These are phyloP conservation scores for Chlorella sorokiniana DNA, from an alignment of 139 green algal genomes.

Conservation along the genomic window DNA sequence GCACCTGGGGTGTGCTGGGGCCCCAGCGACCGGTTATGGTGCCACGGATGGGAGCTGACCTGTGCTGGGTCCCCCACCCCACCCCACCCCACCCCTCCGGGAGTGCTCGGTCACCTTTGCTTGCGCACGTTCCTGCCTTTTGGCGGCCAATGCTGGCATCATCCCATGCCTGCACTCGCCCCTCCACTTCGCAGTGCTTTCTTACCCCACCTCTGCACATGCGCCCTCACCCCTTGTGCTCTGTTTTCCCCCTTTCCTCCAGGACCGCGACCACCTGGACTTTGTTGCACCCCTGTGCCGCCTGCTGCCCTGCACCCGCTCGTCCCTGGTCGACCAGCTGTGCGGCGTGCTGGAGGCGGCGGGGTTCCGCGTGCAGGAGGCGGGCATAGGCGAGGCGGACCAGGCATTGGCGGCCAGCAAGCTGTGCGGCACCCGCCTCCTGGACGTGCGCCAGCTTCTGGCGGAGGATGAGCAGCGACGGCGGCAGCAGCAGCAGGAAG, in stretches of 20 bases:
- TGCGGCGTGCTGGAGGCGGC: slow-evolving; percentile 18
- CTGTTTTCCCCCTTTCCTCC: background rate
- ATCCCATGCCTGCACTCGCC: too few species aligned
- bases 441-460: slow-evolving; percentile 29
- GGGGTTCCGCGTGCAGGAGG: slow-evolving; percentile 47
- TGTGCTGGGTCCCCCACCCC: too few species aligned
- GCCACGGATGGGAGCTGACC: background rate
- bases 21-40: background rate
- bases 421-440: slow-evolving; percentile 44
- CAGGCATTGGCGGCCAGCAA: slow-evolving; percentile 39
- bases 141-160: too few species aligned
- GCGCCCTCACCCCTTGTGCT: background rate
- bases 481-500: background rate
- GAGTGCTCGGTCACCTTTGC: background rate
- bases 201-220: too few species aligned
- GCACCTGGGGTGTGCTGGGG: background rate
- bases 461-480: background rate
- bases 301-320: slow-evolving; percentile 30
- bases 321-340: slow-evolving; percentile 39
- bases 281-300: slow-evolving; percentile 70
- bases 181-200: too few species aligned
- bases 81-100: too few species aligned
- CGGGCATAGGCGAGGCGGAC: slow-evolving; percentile 40
- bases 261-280: slow-evolving; percentile 63
- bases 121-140: too few species aligned